Conservation (phyloP, 2,329 filamentous ascomycete genomes). For the Fusarium bulbicola region DNA sequence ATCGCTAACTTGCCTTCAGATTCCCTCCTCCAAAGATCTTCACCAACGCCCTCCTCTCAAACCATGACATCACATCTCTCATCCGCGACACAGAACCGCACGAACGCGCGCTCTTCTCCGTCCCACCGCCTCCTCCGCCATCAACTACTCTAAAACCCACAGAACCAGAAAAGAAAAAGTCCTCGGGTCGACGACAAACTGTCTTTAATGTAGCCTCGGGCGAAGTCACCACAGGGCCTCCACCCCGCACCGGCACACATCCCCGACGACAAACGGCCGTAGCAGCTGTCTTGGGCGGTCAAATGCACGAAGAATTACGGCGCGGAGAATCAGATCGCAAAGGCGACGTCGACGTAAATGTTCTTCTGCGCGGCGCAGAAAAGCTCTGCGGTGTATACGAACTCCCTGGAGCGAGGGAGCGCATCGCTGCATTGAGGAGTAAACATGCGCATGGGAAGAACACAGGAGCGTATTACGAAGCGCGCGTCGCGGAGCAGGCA, state of each 20-base stretch:
- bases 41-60: slow-evolving; percentile 88
- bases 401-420: slow-evolving; percentile 79
- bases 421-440: slow-evolving; percentile 76
- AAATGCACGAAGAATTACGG: slow-evolving; percentile 84
- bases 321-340: slow-evolving; percentile 59
- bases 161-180: slow-evolving; percentile 50
- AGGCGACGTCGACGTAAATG: slow-evolving; percentile 85
- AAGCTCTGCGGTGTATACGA: slow-evolving; percentile 91
- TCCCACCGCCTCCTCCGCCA: slow-evolving; percentile 74
- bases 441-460: slow-evolving; percentile 76
- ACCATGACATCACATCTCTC: slow-evolving; percentile 90
- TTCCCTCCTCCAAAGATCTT: slow-evolving; percentile 95
- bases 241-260: slow-evolving; percentile 56
- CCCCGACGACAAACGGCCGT: slow-evolving; percentile 83
- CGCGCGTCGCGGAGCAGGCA: slow-evolving; percentile 78
- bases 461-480: slow-evolving; percentile 84
- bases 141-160: slow-evolving; percentile 48
- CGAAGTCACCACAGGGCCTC: slow-evolving; percentile 67
- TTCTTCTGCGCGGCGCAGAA: slow-evolving; percentile 85
- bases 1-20: slow-evolving; percentile 54
- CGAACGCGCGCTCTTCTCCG: slow-evolving; percentile 93
- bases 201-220: slow-evolving; percentile 73
- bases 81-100: slow-evolving; percentile 96
- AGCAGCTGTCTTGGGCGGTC: slow-evolving; percentile 85
- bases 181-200: slow-evolving; percentile 64